Conservation (phyloP, 2,329 filamentous ascomycete species). For the Fusarium secorum region DNA sequence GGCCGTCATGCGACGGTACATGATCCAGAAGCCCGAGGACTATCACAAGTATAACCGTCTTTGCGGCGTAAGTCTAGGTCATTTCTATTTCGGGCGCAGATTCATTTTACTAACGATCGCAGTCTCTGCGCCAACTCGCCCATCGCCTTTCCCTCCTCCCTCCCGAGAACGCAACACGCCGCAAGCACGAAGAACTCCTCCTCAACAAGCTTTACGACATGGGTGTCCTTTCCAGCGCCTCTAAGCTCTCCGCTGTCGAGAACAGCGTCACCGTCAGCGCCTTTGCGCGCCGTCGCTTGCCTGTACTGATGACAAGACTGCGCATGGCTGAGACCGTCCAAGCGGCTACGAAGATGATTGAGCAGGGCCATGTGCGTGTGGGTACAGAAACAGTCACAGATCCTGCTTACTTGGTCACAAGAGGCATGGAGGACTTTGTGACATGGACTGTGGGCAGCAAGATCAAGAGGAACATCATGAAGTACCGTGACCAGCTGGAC, state of each 20-base stretch:
- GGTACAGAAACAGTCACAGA: slow-evolving; percentile 92
- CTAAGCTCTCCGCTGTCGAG: slow-evolving; percentile 85
- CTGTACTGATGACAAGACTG: slow-evolving; percentile 88
- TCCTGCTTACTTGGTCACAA: slow-evolving; percentile 85
- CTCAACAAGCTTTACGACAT: slow-evolving; percentile 94
- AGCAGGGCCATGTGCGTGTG: slow-evolving; percentile 92
- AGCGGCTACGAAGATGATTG: slow-evolving; percentile 85
- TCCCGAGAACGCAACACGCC: slow-evolving; percentile 76
- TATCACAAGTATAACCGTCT: slow-evolving; percentile 74
- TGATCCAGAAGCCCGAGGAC: slow-evolving; percentile 88
- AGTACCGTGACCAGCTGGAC: slow-evolving; percentile 92
- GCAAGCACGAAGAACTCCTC: slow-evolving; percentile 85
- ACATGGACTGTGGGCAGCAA: slow-evolving; percentile 97
- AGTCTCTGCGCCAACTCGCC: slow-evolving; percentile 88
- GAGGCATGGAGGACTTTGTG: slow-evolving; percentile 93
- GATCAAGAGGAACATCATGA: slow-evolving; percentile 96
- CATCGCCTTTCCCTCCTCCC: slow-evolving; percentile 88
- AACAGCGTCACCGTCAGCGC: slow-evolving; percentile 87
- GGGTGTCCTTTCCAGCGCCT: slow-evolving; percentile 79
- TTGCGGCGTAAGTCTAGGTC: slow-evolving; percentile 69
- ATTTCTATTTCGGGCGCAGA: slow-evolving; percentile 30
- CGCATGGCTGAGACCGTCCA: slow-evolving; percentile 92
- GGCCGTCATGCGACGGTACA: slow-evolving; percentile 81
- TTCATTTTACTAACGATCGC: slow-evolving; percentile 10
- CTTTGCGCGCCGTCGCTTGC: slow-evolving; percentile 83